phyloP scores from a whole-genome alignment of 2,329 filamentous ascomycete species.

The Exophiala xenobiotica region DNA sequence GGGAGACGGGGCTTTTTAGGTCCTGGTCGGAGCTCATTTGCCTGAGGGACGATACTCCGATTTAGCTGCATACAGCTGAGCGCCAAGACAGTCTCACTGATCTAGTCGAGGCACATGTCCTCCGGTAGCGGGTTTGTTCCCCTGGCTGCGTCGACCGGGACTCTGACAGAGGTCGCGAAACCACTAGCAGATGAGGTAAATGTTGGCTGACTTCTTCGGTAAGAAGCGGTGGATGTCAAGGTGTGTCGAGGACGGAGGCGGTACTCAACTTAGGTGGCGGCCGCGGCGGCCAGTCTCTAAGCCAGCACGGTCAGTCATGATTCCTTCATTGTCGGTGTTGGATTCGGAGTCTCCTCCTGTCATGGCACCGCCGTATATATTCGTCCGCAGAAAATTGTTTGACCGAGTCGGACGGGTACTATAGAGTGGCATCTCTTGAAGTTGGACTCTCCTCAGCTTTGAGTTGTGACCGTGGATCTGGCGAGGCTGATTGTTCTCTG shows the following conservation, averaged over 20 bases:
- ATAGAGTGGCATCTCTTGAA: neutral
- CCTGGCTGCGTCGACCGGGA: slow-evolving; percentile 15
- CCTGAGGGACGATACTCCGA: too few relatives aligned
- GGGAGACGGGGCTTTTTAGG: too few relatives aligned
- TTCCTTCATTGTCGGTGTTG: slow-evolving; percentile 16
- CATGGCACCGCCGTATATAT: neutral
- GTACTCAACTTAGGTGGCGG: slow-evolving; percentile 13
- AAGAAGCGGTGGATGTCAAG: too few relatives aligned
- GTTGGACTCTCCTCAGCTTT: slow-evolving; percentile 9
- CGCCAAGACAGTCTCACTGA: slow-evolving; percentile 61
- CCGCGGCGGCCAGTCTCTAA: slow-evolving; percentile 26
- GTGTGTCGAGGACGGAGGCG: slow-evolving; percentile 15
- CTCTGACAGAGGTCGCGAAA: slow-evolving; percentile 23
- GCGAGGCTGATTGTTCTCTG: slow-evolving; percentile 12
- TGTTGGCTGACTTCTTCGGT: too few relatives aligned
- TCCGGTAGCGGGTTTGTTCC: slow-evolving; percentile 34
- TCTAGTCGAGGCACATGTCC: slow-evolving; percentile 57
- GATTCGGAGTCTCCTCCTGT: slow-evolving; percentile 13
- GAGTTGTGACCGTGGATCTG: slow-evolving; percentile 1
- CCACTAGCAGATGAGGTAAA: slow-evolving; percentile 26
- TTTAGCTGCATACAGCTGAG: too few relatives aligned
- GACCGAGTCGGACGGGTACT: neutral
- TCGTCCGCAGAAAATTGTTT: neutral
- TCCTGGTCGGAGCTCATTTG: too few relatives aligned
- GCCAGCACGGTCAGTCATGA: slow-evolving; percentile 20